phyloP scores from a whole-genome alignment of 2,329 filamentous ascomycete species.

The Pestalotiopsis sp. region DNA sequence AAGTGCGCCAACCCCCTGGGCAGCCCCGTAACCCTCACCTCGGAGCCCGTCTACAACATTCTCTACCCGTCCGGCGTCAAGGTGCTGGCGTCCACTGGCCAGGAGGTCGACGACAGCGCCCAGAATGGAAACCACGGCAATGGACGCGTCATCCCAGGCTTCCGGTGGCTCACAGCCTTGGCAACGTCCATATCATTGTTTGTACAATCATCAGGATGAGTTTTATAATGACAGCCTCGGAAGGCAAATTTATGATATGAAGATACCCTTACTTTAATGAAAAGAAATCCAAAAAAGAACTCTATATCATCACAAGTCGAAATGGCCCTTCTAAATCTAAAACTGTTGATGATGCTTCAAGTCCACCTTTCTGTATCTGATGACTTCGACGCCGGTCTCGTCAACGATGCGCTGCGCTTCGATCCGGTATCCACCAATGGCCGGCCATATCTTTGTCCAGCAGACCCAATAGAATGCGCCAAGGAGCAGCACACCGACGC shows the following conservation, averaged over 20 bases:
- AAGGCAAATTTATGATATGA: neutral
- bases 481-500: conserved; percentile 51
- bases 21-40: conserved; percentile 31
- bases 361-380: conserved; percentile 29
- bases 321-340: neutral
- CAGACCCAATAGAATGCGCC: conserved; percentile 55
- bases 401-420: conserved; percentile 45
- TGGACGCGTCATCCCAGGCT: neutral
- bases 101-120: conserved; percentile 24
- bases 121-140: neutral
- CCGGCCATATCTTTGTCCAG: conserved; percentile 54
- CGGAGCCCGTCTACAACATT: conserved; percentile 52
- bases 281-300: neutral
- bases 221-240: neutral
- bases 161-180: neutral
- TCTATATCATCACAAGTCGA: neutral
- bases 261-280: neutral
- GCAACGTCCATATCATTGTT: neutral
- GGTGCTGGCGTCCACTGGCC: conserved; percentile 34
- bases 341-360: neutral
- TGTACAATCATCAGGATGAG: neutral
- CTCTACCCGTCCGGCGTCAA: conserved; percentile 51
- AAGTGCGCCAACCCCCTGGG: conserved; percentile 50
- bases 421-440: conserved; percentile 51
- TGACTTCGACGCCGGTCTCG: conserved; percentile 33